Base-by-base conservation (phyloP, 140 eudicot genomes). In the Anethum foeniculum region DNA sequence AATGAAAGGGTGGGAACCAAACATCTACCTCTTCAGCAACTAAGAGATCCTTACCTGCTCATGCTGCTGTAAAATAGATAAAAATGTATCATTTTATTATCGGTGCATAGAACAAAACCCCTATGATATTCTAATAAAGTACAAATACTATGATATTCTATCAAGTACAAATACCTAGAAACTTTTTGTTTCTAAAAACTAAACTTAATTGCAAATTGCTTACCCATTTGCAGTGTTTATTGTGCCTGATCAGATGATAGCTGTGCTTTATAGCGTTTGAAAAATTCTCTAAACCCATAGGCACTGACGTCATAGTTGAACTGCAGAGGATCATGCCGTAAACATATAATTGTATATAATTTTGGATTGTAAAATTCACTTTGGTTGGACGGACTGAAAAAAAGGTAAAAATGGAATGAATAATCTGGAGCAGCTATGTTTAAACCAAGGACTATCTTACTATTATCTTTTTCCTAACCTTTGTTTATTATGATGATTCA, bases 231-330 rank as follows among this genome's bases (percentile, higher is more conserved):
- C 65, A 80, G 64, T 7, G 60, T 51, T 82, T 83, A 90, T 48
- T 84, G 79, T 15, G 64, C 85, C 51, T 58, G 86, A 25, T 75
- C 87, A 77, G 90, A 83, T 13, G 90, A 82, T 13, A 88, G 46
- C 32, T 49, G 87, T 75, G 93, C 77, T 52, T 89, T 88, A 80
- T 92, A 88, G 76, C 97, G 97, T 86, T 95, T 92, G 90, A 95
- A 95, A 85, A 85, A 92, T 81, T 95, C 97, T 78, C 96, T 86
- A 79, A 95, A 95, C 79, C 99, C 97, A 48, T 95, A 95, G 23
- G 91, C 81, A 72, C 97, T 95, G 71, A 82, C 81, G 75, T 95
- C 99, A 77, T 88, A 87, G 87, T 90, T 89, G 84, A 88, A 95
- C 99, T 95, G 92, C 1, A 0, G 80, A 81, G 82, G 27, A 67